Conservation (phyloP, 177 flowering plant species). For the Telopea speciosissima region DNA sequence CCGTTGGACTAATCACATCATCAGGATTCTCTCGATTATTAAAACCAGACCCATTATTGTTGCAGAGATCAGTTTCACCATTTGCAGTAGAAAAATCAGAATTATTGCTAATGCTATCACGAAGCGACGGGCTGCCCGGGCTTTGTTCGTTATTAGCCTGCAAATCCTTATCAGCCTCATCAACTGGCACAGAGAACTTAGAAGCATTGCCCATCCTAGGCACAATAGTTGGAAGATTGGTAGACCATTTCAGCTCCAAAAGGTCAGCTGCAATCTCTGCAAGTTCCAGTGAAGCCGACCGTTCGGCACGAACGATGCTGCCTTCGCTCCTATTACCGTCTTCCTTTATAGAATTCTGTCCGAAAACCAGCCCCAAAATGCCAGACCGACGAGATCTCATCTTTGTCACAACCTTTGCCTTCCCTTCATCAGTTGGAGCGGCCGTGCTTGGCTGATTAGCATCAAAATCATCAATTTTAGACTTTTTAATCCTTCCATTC, state of each 20-base stretch:
- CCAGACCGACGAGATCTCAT: slow-evolving; percentile 37
- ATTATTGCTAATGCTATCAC: slow-evolving; percentile 3
- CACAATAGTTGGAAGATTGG: slow-evolving; percentile 44
- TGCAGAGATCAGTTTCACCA: slow-evolving; percentile 3
- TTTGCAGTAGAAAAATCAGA: not conserved
- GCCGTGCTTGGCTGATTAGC: not conserved
- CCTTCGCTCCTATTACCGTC: slow-evolving; percentile 20
- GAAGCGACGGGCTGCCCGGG: too few species aligned
- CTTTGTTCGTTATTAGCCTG: too few species aligned
- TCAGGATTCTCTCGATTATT: not conserved
- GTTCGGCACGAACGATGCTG: slow-evolving; percentile 22
- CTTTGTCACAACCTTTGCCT: slow-evolving; percentile 36
- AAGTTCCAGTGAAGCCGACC: slow-evolving; percentile 53
- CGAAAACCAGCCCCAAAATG: slow-evolving; percentile 56
- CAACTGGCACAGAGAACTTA: not conserved
- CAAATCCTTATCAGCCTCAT: slow-evolving; percentile 15
- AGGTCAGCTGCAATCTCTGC: slow-evolving; percentile 87
- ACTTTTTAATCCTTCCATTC: slow-evolving; percentile 12
- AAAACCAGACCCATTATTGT: slow-evolving; percentile 4
- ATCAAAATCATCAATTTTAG: not conserved
- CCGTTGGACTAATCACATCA: not conserved
- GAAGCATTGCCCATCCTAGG: not conserved
- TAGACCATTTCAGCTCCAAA: slow-evolving; percentile 80
- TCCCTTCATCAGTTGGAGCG: not conserved
- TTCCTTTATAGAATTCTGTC: slow-evolving; percentile 44